phyloP scores from a whole-genome alignment of 2,329 filamentous ascomycete genomes.

The Endothia cerciana region DNA sequence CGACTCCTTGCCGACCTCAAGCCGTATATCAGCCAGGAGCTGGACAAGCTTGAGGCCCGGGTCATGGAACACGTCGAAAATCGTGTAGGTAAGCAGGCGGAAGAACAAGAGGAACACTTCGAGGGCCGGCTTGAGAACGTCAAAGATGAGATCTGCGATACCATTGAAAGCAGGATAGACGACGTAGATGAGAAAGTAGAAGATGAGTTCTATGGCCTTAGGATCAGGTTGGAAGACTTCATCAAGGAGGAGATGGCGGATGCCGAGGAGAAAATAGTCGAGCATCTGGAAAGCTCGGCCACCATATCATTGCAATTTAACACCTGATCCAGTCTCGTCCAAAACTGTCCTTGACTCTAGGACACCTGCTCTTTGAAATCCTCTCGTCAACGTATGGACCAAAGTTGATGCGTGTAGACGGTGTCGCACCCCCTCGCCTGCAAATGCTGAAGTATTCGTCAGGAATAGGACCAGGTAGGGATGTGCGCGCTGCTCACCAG shows the following conservation, averaged over 20 bases:
- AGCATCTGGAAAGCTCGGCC: conserved; percentile 11
- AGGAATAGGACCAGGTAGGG: no score
- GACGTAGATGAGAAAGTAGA: conserved; percentile 7
- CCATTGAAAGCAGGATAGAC: not conserved
- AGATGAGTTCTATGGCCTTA: conserved; percentile 12
- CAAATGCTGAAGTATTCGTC: no score
- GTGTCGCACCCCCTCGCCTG: no score
- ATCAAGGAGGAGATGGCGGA: conserved; percentile 15
- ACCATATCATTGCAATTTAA: conserved; percentile 1
- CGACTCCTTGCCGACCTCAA: conserved; percentile 10
- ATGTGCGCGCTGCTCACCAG: no score
- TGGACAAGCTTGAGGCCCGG: conserved; percentile 8
- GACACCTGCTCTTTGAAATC: no score
- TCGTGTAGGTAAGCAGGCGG: conserved; percentile 16
- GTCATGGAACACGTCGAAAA: conserved; percentile 9
- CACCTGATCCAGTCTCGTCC: not conserved
- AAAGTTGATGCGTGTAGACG: no score
- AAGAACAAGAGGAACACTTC: not conserved
- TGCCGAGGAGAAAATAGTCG: conserved; percentile 12
- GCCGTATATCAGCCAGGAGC: conserved; percentile 7
- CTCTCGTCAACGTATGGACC: no score
- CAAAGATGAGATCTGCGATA: conserved; percentile 10
- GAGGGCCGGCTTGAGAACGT: conserved; percentile 20
- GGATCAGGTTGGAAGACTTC: conserved; percentile 14
- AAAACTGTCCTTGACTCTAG: no score